Percentiles rank a stretch among this genome's conserved stretches.
Conservation (phyloP, 768 basidiomycete genomes). For the Cytidiella melzeri region DNA sequence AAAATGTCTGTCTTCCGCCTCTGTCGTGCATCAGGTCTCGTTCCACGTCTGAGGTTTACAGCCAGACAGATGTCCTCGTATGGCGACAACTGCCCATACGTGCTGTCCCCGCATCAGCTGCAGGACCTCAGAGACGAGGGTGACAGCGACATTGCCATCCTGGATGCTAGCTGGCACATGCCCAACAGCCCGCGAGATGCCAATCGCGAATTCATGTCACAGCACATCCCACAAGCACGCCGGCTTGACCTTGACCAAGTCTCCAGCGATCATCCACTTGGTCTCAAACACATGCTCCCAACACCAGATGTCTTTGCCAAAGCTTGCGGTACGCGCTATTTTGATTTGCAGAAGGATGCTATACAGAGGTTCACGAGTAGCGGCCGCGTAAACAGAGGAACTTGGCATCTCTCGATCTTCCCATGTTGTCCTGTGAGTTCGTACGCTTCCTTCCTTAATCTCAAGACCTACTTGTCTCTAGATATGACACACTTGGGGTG, state of each 20-base stretch:
- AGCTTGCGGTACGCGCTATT: conserved; percentile 66
- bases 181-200: conserved; percentile 74
- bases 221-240: conserved; percentile 64
- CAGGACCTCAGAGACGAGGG: conserved; percentile 19
- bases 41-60: background rate
- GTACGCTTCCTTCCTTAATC: conserved; percentile 5
- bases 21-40: conserved; percentile 4
- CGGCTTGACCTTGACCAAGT: conserved; percentile 81
- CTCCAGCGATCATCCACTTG: conserved; percentile 65
- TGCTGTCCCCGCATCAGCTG: conserved; percentile 48
- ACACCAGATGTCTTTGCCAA: conserved; percentile 59
- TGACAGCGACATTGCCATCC: conserved; percentile 34
- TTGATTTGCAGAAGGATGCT: no score
- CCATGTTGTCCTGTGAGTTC: conserved; percentile 74
- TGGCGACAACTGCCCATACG: conserved; percentile 34
- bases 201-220: conserved; percentile 57
- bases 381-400: conserved; percentile 47
- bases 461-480: conserved; percentile 23
- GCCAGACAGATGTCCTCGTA: conserved; percentile 34
- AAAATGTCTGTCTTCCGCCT: no score
- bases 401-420: conserved; percentile 69
- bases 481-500: conserved; percentile 86
- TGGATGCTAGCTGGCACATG: conserved; percentile 94
- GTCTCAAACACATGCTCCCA: conserved; percentile 95
- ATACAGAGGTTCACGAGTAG: background rate